Evolutionary conservation across 2,329 filamentous ascomycete species (phyloP).

Genomic region (Cladosporium austrohemisphaericum): DNA sequence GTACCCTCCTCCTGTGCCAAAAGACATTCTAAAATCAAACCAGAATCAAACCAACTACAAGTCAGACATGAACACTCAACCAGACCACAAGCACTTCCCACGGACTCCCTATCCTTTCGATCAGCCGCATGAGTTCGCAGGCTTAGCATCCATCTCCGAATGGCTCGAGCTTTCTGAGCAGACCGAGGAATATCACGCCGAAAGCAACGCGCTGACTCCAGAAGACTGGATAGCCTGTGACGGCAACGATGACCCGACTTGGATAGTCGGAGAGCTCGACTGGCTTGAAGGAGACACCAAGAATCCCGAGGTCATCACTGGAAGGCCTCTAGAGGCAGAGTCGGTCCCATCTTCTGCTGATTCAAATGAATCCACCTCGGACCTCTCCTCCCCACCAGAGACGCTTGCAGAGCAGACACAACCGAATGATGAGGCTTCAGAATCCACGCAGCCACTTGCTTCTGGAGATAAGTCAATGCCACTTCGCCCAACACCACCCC

Average conservation of each 20-base stretch:
- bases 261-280: not conserved
- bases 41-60: not conserved
- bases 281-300: not conserved
- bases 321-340: not conserved
- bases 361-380: not conserved
- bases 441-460: not conserved
- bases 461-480: not conserved
- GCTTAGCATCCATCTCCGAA: not conserved
- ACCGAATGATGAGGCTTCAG: not conserved
- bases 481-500: not conserved
- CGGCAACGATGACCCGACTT: not conserved
- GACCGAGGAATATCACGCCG: not conserved
- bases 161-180: not conserved
- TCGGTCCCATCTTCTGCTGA: not conserved
- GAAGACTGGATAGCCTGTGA: not conserved
- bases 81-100: not conserved
- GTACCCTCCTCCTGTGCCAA: not conserved
- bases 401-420: not conserved
- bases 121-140: not conserved
- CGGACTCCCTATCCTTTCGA: not conserved
- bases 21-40: not conserved
- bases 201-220: not conserved
- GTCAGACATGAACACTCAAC: not conserved
- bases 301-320: not conserved
- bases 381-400: not conserved